Evolutionary conservation across 164 flowering plant genomes (phyloP), one percentile per base, ranked within the genome.

Genomic region (Chimonanthus salicifolius): DNA sequence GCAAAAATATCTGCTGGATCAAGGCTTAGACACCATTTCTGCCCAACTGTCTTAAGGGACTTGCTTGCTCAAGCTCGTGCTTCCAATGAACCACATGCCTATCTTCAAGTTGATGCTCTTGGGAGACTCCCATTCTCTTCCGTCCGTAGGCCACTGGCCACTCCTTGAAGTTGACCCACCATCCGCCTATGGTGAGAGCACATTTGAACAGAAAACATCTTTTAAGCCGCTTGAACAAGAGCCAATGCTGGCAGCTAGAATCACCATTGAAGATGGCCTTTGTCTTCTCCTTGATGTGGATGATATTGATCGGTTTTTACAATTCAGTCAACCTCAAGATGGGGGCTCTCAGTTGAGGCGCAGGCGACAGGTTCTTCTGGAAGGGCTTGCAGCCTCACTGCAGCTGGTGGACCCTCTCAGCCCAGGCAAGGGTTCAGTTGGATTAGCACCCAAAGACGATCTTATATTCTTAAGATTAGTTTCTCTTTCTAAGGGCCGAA

Each of bases 241-340:
- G 71, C 99, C 99, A 4, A 86, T 94, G 97, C 89, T 94, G 74
- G 99, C 98, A 58, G 98, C 99, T 54, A 85, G 98, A 79, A 84
- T 92, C 48, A 77, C 92, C 5, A 84, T 92, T 65, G 99, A 94
- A 82, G 98, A 94, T 84, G 87, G 96, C n/a, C 80, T 92, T 8
- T 86, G 86, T 71, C 86, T 91, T 72, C 92, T 94, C 58, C 93
- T 94, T 74, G 98, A 94, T 69, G 85, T 94, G 3, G 99, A 94
- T 76, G 99, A 94, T 78, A 90, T 94, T 49, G 99, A 94, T 78
- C 83, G 99, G 21, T 79, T 84, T 63, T 74, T 95, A 49, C 90
- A 89, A 68, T 87, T 77, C 74, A 86, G 80, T 83, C 96, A 90
- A 70, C 83, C 85, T 11, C 97, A 85, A 76, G 98, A 95, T 81